Conservation (phyloP, 169 alveolate genomes). For the Plasmodium sp. region DNA sequence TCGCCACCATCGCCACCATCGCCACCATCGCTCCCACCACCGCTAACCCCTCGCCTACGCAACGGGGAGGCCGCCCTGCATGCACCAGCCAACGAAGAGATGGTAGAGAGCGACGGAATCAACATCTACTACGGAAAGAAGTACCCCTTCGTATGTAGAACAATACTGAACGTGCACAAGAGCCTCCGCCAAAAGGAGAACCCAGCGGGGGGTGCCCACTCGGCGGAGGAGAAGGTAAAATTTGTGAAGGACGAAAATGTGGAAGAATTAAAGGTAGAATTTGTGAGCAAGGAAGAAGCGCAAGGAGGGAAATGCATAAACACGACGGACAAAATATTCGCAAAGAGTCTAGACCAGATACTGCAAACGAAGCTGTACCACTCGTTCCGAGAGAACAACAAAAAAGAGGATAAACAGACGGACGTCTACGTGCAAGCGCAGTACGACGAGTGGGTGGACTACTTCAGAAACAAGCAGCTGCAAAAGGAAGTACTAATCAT, state of each 20-base stretch:
- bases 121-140: conserved; percentile 66
- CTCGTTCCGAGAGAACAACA: neutral
- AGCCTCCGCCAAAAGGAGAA: neutral
- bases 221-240: neutral
- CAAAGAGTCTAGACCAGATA: conserved; percentile 35
- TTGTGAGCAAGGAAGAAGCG: neutral
- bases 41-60: neutral
- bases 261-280: conserved; percentile 56
- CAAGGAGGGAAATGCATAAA: neutral
- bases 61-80: neutral
- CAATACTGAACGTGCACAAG: conserved; percentile 13
- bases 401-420: conserved; percentile 1
- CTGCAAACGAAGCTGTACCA: conserved; percentile 43
- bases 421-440: conserved; percentile 41
- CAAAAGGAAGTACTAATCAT: conserved; percentile 5
- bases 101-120: conserved; percentile 3
- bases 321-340: conserved; percentile 56
- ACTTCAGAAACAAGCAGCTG: conserved; percentile 5
- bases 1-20: neutral
- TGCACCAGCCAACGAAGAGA: neutral
- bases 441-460: conserved; percentile 73
- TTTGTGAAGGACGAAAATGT: conserved; percentile 37
- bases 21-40: too few species aligned
- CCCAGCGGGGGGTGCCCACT: neutral
- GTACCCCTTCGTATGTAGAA: conserved; percentile 65